phyloP scores from a whole-genome alignment of 805 yeast genomes.

The Candida dajiaensis region DNA sequence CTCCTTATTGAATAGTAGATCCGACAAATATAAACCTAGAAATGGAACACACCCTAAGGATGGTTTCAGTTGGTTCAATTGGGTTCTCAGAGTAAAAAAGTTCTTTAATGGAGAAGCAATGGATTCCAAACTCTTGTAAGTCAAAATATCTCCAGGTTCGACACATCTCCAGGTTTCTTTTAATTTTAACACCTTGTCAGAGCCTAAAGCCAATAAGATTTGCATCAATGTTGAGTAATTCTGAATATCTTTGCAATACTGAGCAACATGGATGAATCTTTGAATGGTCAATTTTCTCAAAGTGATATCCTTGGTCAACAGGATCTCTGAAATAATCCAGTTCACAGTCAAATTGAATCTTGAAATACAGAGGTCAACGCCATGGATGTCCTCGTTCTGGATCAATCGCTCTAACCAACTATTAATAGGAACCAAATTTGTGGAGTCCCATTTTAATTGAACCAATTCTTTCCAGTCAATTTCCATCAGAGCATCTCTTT shows the following conservation, averaged over 20 bases:
- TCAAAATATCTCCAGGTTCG: conserved; percentile 64
- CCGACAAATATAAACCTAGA: conserved; percentile 79
- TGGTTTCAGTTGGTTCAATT: conserved; percentile 53
- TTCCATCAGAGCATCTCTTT: conserved; percentile 74
- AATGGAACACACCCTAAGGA: conserved; percentile 84
- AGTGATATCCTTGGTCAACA: conserved; percentile 54
- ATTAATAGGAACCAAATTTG: conserved; percentile 57
- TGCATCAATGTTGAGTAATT: conserved; percentile 88
- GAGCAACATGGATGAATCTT: conserved; percentile 83
- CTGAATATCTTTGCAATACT: conserved; percentile 63
- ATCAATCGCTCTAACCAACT: conserved; percentile 81
- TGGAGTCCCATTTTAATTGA: conserved; percentile 63
- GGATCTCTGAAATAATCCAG: conserved; percentile 87
- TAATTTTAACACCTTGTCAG: conserved; percentile 53
- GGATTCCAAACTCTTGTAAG: conserved; percentile 61
- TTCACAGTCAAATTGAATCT: conserved; percentile 85
- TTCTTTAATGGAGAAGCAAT: conserved; percentile 72
- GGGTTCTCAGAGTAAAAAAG: conserved; percentile 60
- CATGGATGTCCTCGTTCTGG: conserved; percentile 51
- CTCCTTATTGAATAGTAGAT: conserved; percentile 61
- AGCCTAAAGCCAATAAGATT: conserved; percentile 72
- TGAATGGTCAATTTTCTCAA: conserved; percentile 69
- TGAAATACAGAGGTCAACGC: conserved; percentile 75
- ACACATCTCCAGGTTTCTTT: conserved; percentile 70
- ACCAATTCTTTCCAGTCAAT: conserved; percentile 90